Evolutionary conservation across 192 early-diverging fungal species (phyloP).

Genomic region (Diversispora epigaea): DNA sequence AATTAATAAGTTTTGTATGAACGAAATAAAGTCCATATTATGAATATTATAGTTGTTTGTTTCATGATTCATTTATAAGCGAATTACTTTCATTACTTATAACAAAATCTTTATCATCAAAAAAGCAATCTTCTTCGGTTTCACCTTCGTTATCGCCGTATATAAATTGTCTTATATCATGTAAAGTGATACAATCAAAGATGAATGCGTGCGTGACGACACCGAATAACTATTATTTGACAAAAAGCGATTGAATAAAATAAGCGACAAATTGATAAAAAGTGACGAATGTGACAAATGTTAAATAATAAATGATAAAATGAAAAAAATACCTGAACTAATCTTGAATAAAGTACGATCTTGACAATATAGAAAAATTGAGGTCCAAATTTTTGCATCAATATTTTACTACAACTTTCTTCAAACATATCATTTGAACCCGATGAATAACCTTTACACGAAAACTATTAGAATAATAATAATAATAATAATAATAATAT

Average conservation of each 20-base stretch:
- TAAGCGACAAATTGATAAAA: neutral
- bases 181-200: neutral
- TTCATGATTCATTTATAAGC: neutral
- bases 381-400: neutral
- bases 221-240: neutral
- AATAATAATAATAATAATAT: neutral
- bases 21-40: no score
- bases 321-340: slow-evolving; percentile 8
- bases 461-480: slow-evolving; percentile 5
- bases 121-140: neutral
- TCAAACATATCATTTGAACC: neutral
- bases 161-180: neutral
- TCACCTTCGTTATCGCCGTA: neutral
- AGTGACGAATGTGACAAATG: neutral
- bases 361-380: slow-evolving; percentile 14
- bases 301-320: neutral
- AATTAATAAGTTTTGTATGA: no score
- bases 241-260: no score
- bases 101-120: neutral
- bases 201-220: neutral
- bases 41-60: no score
- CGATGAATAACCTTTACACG: slow-evolving; percentile 5
- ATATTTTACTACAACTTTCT: neutral
- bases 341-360: slow-evolving; percentile 7
- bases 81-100: neutral